Conservation (phyloP, 2,329 filamentous ascomycete genomes). For the Colletotrichum lindemuthianum region DNA sequence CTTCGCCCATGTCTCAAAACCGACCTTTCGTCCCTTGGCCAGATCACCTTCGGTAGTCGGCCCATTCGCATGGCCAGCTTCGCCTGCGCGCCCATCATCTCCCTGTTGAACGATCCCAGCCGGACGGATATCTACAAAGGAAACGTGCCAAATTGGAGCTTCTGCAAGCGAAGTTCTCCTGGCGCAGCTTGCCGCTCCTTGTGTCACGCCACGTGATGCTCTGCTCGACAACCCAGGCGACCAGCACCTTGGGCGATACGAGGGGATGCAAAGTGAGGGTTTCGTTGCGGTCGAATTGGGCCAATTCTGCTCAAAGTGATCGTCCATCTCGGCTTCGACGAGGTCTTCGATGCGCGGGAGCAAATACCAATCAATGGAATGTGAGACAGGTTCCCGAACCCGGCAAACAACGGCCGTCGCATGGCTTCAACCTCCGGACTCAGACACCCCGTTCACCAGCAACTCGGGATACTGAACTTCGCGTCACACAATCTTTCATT, state of each 20-base stretch:
- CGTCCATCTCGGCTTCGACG: constrained; percentile 6
- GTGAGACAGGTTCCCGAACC: constrained; percentile 21
- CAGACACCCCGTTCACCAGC: no score
- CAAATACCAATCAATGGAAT: constrained; percentile 7
- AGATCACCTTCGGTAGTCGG: constrained; percentile 11
- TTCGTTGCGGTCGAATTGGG: background rate
- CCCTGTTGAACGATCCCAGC: constrained; percentile 4
- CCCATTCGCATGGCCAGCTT: constrained; percentile 13
- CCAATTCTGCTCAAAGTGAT: constrained; percentile 5
- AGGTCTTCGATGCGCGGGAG: constrained; percentile 7
- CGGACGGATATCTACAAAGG: constrained; percentile 14
- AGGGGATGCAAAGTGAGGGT: background rate
- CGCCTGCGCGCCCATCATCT: constrained; percentile 16
- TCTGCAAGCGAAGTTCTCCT: constrained; percentile 22
- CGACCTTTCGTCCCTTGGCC: constrained; percentile 11
- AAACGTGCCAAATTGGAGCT: constrained; percentile 1
- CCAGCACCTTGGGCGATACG: background rate
- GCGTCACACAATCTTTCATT: background rate
- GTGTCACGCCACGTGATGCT: constrained; percentile 25
- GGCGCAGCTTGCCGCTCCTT: constrained; percentile 4
- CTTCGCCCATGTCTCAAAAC: background rate
- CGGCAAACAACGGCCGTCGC: constrained; percentile 24
- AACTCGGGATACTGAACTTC: no score
- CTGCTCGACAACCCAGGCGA: background rate
- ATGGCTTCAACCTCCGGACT: background rate